Conservation (phyloP, 768 basidiomycete species). For the Gymnopilus junonius region DNA sequence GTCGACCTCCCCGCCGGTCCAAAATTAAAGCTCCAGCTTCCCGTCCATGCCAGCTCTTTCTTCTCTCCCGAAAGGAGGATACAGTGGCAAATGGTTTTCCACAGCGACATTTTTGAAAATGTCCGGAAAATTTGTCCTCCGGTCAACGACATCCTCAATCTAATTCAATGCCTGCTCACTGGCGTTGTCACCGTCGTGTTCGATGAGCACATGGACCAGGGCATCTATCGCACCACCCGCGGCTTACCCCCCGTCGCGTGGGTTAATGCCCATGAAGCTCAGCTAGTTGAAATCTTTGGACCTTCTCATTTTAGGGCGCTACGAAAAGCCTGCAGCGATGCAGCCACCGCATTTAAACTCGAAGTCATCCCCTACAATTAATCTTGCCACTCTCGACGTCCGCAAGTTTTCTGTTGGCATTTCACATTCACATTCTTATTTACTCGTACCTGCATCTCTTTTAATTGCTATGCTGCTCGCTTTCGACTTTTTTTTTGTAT, state of each 20-base stretch:
- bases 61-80: slow-evolving; percentile 84
- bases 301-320: slow-evolving; percentile 70
- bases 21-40: slow-evolving; percentile 71
- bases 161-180: slow-evolving; percentile 75
- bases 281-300: slow-evolving; percentile 78
- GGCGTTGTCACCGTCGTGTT: slow-evolving; percentile 73
- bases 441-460: slow-evolving; percentile 15
- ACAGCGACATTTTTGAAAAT: slow-evolving; percentile 74
- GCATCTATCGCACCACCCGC: slow-evolving; percentile 73
- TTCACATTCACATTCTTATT: slow-evolving; percentile 2
- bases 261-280: slow-evolving; percentile 70
- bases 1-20: slow-evolving; percentile 79
- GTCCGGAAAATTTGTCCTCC: slow-evolving; percentile 70
- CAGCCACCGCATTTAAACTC: slow-evolving; percentile 72
- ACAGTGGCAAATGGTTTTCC: slow-evolving; percentile 92
- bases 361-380: slow-evolving; percentile 53
- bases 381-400: slow-evolving; percentile 1
- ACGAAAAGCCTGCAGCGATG: slow-evolving; percentile 74
- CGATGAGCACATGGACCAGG: slow-evolving; percentile 73
- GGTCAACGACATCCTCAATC: slow-evolving; percentile 69
- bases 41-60: slow-evolving; percentile 80
- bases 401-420: background rate
- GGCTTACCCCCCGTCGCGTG: slow-evolving; percentile 79
- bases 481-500: slow-evolving; percentile 37
- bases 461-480: slow-evolving; percentile 43